Evolutionary conservation across 768 basidiomycete species (phyloP), one percentile per base, ranked within the genome.

Genomic region (Paxillus rubicundulus): DNA sequence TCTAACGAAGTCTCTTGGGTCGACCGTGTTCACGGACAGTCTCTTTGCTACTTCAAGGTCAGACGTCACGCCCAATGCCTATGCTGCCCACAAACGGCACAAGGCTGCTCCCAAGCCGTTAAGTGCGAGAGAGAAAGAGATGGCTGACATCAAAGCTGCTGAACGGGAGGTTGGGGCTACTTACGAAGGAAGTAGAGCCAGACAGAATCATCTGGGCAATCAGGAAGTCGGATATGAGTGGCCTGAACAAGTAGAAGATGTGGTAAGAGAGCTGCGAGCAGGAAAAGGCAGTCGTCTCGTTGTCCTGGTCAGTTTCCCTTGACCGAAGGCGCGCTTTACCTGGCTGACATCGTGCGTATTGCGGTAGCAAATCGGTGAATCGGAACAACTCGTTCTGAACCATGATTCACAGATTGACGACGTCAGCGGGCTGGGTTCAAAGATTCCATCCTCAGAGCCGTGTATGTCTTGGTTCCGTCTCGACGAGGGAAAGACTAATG

Each of bases 111-210:
- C 92, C 2, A 79, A 89, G 55, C 96, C 94, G 1, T 76, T 97
- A 60, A 92, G 86, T 36, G 79, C 82, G 0, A 79, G 86, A 30
- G 95, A 98, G 69, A 80, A 84, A 54, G 93, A 95, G 66, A 77
- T 96, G 55, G 86, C 79, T 0, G 84, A 86, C 49, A 78, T 96
- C 53, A 82, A 79, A 44, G 80, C 82, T 1, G 89, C 90, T 3
- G 95, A 96, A 65, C 76, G 82, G n/a, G 72, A 76, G 50, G 77
- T 77, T 9, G 78, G 74, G 46, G 71, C 70, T 44, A 65, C 67
- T 1, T 87, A 86, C 57, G 78, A 82, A 54, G 86, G 84, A 7
- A 86, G 81, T 57, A 74, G 76, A 27, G 75, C 73, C 3, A 73
- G 82, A 56, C 70, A 72, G 53, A 83, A 74, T 57, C 85, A 82